A percentile compares a stretch with the other conserved stretches of the same genome.
phyloP scores from a whole-genome alignment of 495 filamentous ascomycete species.

The Friedmanniomyces endolithicus region DNA sequence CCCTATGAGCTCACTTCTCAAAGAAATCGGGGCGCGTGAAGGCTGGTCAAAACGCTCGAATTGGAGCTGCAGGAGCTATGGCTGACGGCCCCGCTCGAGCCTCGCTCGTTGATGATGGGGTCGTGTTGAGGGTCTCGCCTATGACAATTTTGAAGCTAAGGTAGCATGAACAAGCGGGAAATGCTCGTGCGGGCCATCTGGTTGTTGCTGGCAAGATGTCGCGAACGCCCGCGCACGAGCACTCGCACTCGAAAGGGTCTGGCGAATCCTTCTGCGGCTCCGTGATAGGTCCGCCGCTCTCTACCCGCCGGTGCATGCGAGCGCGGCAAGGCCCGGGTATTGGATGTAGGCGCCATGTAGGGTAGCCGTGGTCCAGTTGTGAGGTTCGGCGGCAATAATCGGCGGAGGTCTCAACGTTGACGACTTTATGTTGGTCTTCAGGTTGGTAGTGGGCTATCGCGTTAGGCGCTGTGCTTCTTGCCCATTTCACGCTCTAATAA shows the following conservation, averaged over 20 bases:
- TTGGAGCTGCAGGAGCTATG: constrained; percentile 18
- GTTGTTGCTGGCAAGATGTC: background rate
- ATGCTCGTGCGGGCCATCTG: background rate
- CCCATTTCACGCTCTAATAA: too few species aligned
- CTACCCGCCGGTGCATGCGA: too few species aligned
- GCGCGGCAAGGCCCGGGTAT: too few species aligned
- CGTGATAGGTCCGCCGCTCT: too few species aligned
- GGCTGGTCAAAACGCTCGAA: constrained; percentile 3
- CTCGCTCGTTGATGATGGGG: background rate
- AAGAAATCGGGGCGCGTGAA: constrained; percentile 5
- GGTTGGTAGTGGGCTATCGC: too few species aligned
- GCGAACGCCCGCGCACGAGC: background rate
- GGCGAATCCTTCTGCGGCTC: too few species aligned
- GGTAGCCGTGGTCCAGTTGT: too few species aligned
- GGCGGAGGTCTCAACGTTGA: too few species aligned
- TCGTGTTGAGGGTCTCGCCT: background rate
- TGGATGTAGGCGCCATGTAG: too few species aligned
- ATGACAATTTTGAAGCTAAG: background rate
- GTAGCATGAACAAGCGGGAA: background rate
- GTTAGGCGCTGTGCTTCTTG: too few species aligned
- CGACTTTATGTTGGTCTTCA: too few species aligned
- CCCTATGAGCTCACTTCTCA: constrained; percentile 15
- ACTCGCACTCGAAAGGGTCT: background rate
- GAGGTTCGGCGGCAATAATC: too few species aligned
- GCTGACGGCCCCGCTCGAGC: constrained; percentile 2